A percentile compares a stretch with the other conserved stretches of the same genome.
Conservation (phyloP, 2,329 filamentous ascomycete species). For the Colletotrichum somersetense region DNA sequence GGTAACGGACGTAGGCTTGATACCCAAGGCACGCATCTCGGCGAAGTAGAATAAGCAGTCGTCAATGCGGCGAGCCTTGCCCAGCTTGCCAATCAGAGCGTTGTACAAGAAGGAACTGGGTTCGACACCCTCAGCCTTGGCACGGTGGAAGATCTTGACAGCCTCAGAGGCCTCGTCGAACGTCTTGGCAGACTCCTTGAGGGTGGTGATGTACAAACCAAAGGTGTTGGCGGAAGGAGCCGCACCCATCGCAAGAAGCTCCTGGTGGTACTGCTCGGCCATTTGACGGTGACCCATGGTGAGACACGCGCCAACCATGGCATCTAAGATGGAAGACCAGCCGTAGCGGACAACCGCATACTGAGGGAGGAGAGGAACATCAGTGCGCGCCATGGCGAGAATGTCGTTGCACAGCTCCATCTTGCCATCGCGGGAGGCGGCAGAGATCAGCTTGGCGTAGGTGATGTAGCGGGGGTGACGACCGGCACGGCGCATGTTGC, state of each 20-base stretch:
- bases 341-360: conserved; percentile 92
- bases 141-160: conserved; percentile 95
- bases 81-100: conserved; percentile 96
- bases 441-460: conserved; percentile 93
- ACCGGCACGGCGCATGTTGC: conserved; percentile 92
- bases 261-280: conserved; percentile 90
- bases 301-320: conserved; percentile 94
- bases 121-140: conserved; percentile 93
- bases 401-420: conserved; percentile 88
- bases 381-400: conserved; percentile 86
- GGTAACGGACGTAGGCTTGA: conserved; percentile 96
- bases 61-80: conserved; percentile 96
- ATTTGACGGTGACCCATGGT: conserved; percentile 83
- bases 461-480: conserved; percentile 96
- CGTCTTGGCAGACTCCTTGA: conserved; percentile 97
- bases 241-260: conserved; percentile 89
- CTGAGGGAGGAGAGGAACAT: conserved; percentile 86
- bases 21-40: conserved; percentile 93
- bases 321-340: conserved; percentile 95
- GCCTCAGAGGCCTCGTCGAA: conserved; percentile 98
- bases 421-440: conserved; percentile 87
- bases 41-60: conserved; percentile 98
- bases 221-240: conserved; percentile 97
- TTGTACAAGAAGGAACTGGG: conserved; percentile 98
- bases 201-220: conserved; percentile 97